phyloP scores from a whole-genome alignment of 106 monocot genomes.

The Gastrodia elata region DNA sequence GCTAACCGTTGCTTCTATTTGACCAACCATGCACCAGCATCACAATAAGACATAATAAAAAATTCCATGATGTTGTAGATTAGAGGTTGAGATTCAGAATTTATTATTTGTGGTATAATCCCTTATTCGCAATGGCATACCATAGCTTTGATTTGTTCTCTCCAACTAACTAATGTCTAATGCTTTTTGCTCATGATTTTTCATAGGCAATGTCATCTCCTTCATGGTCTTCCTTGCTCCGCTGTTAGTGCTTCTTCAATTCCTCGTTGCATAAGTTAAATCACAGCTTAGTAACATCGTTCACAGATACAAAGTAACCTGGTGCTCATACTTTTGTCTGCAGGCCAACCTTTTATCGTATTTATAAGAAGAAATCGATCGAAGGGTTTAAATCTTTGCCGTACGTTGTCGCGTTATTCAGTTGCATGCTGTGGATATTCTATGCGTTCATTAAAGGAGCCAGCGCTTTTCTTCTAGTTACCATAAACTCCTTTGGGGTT shows the following conservation, averaged over 20 bases:
- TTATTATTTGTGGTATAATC: too few species aligned
- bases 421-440: constrained; percentile 13
- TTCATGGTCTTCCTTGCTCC: constrained; percentile 48
- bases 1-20: too few species aligned
- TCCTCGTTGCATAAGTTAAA: background rate
- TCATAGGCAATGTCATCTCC: constrained; percentile 42
- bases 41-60: too few species aligned
- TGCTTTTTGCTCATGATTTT: background rate
- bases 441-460: constrained; percentile 8
- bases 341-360: constrained; percentile 10
- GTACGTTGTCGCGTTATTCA: constrained; percentile 16
- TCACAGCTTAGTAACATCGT: background rate
- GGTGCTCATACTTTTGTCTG: background rate
- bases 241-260: constrained; percentile 22
- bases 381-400: constrained; percentile 13
- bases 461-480: constrained; percentile 7
- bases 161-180: too few species aligned
- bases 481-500: constrained; percentile 9
- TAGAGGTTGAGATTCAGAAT: too few species aligned
- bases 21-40: too few species aligned
- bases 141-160: too few species aligned
- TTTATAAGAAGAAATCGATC: constrained; percentile 12
- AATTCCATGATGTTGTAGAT: too few species aligned
- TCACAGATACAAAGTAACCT: background rate
- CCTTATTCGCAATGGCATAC: too few species aligned